phyloP scores from a whole-genome alignment of 495 filamentous ascomycete genomes.

The Neurospora sp. region DNA sequence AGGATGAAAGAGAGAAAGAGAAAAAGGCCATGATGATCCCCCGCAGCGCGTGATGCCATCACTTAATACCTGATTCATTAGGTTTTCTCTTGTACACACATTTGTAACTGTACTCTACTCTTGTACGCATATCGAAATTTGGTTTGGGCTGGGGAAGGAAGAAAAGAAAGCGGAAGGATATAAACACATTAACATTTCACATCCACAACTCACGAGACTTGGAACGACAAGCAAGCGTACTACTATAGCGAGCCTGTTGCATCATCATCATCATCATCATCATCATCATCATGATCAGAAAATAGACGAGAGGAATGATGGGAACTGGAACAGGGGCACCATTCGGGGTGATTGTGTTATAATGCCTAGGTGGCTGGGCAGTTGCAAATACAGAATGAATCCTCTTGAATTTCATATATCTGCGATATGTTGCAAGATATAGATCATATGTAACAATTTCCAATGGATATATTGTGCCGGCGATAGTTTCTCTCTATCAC shows the following conservation, averaged over 20 bases:
- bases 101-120: constrained; percentile 1
- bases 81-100: constrained; percentile 1
- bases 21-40: background rate
- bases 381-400: background rate
- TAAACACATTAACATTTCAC: background rate
- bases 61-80: background rate
- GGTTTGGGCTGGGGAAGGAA: background rate
- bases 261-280: background rate
- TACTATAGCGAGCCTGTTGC: background rate
- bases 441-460: background rate
- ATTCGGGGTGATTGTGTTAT: background rate
- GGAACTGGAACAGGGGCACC: background rate
- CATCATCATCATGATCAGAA: no score
- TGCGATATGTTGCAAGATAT: no score
- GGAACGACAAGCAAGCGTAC: background rate
- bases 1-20: background rate
- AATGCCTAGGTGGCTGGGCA: background rate
- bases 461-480: background rate
- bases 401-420: background rate
- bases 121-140: background rate
- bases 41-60: background rate
- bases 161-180: background rate
- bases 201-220: background rate
- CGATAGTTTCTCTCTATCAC: background rate
- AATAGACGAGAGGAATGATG: background rate